phyloP scores from a whole-genome alignment of 345 rosid genomes.

The Populus nigra region DNA sequence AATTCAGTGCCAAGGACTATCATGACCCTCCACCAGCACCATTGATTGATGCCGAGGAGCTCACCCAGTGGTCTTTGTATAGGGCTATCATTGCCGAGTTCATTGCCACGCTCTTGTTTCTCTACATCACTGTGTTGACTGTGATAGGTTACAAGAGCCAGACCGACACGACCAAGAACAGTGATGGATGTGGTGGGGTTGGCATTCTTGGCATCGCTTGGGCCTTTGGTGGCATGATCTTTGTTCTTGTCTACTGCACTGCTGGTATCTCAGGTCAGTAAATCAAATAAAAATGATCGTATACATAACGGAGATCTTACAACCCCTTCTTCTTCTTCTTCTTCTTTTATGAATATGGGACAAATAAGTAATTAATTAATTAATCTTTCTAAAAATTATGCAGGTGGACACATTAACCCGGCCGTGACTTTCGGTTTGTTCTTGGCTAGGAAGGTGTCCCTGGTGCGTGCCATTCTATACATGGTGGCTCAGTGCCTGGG shows the following conservation, averaged over 20 bases:
- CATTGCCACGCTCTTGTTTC: slow-evolving; percentile 41
- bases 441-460: slow-evolving; percentile 45
- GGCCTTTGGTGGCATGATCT: slow-evolving; percentile 54
- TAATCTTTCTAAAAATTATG: neutral
- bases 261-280: slow-evolving; percentile 43
- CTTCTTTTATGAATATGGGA: neutral
- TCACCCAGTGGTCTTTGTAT: slow-evolving; percentile 41
- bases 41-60: slow-evolving; percentile 36
- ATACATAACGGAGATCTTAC: neutral
- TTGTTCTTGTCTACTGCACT: slow-evolving; percentile 48
- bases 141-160: slow-evolving; percentile 44
- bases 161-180: slow-evolving; percentile 13
- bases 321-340: too few relatives aligned
- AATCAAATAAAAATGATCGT: too few relatives aligned
- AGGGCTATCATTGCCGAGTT: slow-evolving; percentile 47
- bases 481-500: slow-evolving; percentile 50
- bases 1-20: slow-evolving; percentile 37
- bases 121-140: slow-evolving; percentile 43
- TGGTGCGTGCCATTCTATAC: slow-evolving; percentile 39
- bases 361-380: too few relatives aligned
- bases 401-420: slow-evolving; percentile 48
- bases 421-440: slow-evolving; percentile 46
- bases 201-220: slow-evolving; percentile 47
- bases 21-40: slow-evolving; percentile 48
- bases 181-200: slow-evolving; percentile 33